These are phyloP conservation scores for Pisolithus marmoratus DNA, from an alignment of 768 basidiomycete species.

Conservation along the genomic window DNA sequence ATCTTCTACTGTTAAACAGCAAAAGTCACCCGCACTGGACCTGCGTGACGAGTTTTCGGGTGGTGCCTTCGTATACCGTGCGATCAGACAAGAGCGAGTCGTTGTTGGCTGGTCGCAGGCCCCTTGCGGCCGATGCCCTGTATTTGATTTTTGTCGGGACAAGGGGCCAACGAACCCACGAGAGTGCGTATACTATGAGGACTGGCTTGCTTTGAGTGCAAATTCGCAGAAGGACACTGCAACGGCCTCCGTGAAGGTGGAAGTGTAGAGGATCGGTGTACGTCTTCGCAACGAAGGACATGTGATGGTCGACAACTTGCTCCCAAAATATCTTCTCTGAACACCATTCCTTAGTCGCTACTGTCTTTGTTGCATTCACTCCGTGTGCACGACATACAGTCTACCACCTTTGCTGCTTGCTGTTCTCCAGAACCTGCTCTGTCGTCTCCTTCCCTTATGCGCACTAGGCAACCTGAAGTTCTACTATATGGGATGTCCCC, in stretches of 20 bases:
- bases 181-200: constrained; percentile 74
- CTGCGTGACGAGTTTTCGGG: constrained; percentile 25
- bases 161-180: constrained; percentile 71
- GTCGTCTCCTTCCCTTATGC: too few relatives aligned
- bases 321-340: not conserved
- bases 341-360: too few relatives aligned
- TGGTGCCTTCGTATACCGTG: constrained; percentile 69
- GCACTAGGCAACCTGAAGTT: too few relatives aligned
- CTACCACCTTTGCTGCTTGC: too few relatives aligned
- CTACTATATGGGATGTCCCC: too few relatives aligned
- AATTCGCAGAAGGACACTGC: constrained; percentile 9
- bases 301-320: not conserved
- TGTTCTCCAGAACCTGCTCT: too few relatives aligned
- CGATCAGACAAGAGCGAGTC: constrained; percentile 60
- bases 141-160: constrained; percentile 83
- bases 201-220: constrained; percentile 48
- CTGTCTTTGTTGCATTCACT: too few relatives aligned
- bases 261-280: constrained; percentile 10
- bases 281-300: not conserved
- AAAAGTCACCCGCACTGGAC: constrained; percentile 13
- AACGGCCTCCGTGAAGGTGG: constrained; percentile 13
- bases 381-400: too few relatives aligned
- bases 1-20: constrained; percentile 9
- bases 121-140: constrained; percentile 84
- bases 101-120: constrained; percentile 69